Evolutionary conservation across 257 asterid genomes (phyloP).

Genomic region (Solanum dulcamara): DNA sequence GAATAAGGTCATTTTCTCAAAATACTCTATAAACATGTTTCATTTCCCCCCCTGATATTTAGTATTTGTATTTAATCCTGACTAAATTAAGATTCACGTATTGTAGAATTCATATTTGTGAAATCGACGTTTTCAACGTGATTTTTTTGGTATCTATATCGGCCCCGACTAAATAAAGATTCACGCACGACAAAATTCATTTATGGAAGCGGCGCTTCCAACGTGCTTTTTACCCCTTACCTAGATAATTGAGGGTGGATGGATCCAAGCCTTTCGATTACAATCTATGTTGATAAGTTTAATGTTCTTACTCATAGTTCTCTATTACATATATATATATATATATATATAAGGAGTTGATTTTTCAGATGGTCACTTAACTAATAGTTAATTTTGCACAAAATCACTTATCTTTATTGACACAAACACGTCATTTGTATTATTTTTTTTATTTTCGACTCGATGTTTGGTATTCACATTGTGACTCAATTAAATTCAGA

Average conservation of each 20-base stretch:
- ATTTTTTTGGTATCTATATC: background rate
- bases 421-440: background rate
- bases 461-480: no score
- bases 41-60: background rate
- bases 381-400: no score
- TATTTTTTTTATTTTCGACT: no score
- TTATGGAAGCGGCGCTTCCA: background rate
- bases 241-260: background rate
- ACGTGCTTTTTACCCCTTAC: fast-evolving
- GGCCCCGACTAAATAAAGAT: background rate
- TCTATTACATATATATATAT: no score
- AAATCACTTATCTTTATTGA: no score
- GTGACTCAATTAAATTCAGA: no score
- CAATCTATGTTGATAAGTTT: no score
- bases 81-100: background rate
- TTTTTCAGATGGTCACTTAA: no score
- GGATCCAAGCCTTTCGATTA: no score
- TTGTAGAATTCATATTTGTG: background rate
- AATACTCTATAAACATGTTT: background rate
- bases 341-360: no score
- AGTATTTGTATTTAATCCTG: fast-evolving
- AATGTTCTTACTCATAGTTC: background rate
- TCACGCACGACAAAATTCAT: background rate
- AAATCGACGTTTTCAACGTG: background rate
- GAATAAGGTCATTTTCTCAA: background rate